Evolutionary conservation across 306 rosid genomes (phyloP), one percentile per base, ranked within the genome.

Genomic region (Macrotyloma uniflorum): DNA sequence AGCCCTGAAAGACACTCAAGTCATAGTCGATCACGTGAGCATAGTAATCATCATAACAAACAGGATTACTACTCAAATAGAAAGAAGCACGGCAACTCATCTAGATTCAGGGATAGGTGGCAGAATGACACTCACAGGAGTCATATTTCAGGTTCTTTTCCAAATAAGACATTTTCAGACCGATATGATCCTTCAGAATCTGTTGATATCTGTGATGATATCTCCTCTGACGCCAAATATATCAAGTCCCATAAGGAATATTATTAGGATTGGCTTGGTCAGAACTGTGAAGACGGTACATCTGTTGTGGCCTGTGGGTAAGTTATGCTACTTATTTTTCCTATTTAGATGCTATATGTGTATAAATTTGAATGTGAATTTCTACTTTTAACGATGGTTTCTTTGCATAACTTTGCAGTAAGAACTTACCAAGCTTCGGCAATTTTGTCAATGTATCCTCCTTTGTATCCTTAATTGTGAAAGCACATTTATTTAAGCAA

Each of bases 391-490:
- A 88, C 88, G 24, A n/a, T 80, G 70, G 83, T 87, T 89, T 87
- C 68, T 84, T 80, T 86, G 71, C 84, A 76, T 62, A 70, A 85
- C 67, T 82, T 86, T 93, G 97, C 98, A 93, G 99, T 86, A 80
- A 66, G 67, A 83, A 74, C 89, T 79, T 83, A 74, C 70, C 89
- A 83, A 87, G 89, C 86, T 84, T 86, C 93, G 66, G 89, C 86
- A 82, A 74, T 87, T 83, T 80, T 85, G 74, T 81, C 86, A 76
- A 78, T 83, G 96, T 95, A 95, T 95, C 98, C 99, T 89, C 84
- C 89, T 82, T 85, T 91, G 97, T 95, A 93, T 95, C 99, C 94
- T 91, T 88, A 77, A 70, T 71, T 66, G 32, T 89, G 83, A 73
- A 74, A 46, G 63, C 51, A 62, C 72, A 6, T 35, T 67, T 77